Evolutionary conservation across 331 rosid species (phyloP).

Genomic region (Telfairia occidentalis): DNA sequence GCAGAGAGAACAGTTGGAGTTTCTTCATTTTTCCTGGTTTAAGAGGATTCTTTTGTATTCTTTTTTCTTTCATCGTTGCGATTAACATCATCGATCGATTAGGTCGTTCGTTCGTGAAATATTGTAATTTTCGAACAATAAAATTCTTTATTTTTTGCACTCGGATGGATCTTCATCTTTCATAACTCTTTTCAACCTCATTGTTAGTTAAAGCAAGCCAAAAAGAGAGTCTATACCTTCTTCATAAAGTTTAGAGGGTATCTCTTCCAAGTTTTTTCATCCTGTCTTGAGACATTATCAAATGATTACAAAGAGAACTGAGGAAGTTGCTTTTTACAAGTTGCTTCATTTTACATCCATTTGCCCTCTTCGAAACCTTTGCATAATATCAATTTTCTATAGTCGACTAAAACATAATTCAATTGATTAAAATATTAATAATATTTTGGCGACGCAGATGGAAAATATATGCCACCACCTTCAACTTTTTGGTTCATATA

Average conservation of each 20-base stretch:
- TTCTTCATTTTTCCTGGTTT: neutral
- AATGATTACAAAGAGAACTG: no score
- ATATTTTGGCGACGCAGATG: no score
- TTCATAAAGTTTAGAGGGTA: neutral
- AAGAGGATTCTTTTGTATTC: slow-evolving; percentile 14
- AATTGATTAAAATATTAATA: no score
- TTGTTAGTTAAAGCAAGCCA: neutral
- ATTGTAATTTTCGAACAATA: slow-evolving; percentile 6
- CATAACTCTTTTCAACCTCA: neutral
- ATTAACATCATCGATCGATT: neutral
- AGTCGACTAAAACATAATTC: no score
- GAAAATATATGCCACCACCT: no score
- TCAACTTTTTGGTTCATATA: no score
- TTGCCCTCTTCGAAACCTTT: no score
- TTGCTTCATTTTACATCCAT: no score
- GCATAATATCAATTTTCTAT: no score
- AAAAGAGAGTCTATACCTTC: neutral
- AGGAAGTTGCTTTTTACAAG: no score
- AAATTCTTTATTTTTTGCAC: slow-evolving; percentile 2
- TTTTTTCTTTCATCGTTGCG: neutral
- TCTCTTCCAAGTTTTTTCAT: neutral
- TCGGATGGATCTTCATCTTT: slow-evolving; percentile 1
- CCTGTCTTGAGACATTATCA: neutral
- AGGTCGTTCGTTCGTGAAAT: neutral
- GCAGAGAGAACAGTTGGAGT: neutral